These are phyloP conservation scores for Halophytophthora batemanensis DNA, from an alignment of 352 stramenopile species.

Conservation along the genomic window DNA sequence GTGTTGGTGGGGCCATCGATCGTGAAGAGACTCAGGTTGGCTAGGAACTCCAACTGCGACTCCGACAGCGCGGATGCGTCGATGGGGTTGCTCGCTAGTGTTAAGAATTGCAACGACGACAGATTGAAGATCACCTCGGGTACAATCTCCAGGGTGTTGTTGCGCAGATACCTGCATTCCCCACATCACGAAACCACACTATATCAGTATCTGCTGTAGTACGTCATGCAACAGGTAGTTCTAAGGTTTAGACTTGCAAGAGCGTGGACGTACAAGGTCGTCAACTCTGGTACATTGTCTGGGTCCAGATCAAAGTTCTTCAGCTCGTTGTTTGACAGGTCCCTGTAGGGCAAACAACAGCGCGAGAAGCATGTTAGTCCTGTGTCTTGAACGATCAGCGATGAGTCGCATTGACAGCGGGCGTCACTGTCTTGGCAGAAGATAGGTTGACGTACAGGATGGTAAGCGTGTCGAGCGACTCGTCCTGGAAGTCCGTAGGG, in stretches of 20 bases:
- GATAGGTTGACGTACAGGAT: constrained; percentile 42
- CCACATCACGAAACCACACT: background rate
- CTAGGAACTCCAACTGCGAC: constrained; percentile 54
- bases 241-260: too few relatives aligned
- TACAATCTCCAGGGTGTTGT: constrained; percentile 44
- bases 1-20: constrained; percentile 56
- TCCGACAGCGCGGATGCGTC: constrained; percentile 45
- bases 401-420: too few relatives aligned
- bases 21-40: constrained; percentile 39
- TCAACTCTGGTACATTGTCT: constrained; percentile 42
- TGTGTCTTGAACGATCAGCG: background rate
- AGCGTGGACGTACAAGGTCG: constrained; percentile 33
- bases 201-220: too few relatives aligned
- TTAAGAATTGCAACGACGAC: constrained; percentile 43
- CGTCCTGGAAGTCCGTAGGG: constrained; percentile 33
- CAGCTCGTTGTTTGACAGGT: constrained; percentile 43
- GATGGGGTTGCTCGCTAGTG: constrained; percentile 46
- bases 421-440: too few relatives aligned
- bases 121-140: constrained; percentile 59
- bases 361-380: background rate
- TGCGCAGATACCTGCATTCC: constrained; percentile 33
- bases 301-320: constrained; percentile 31
- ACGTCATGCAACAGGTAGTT: too few relatives aligned
- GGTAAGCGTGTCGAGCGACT: constrained; percentile 39
- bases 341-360: constrained; percentile 19